A percentile compares a stretch with the other conserved stretches of the same genome.
phyloP scores from a whole-genome alignment of 805 yeast genomes.

The Metschnikowia matae region DNA sequence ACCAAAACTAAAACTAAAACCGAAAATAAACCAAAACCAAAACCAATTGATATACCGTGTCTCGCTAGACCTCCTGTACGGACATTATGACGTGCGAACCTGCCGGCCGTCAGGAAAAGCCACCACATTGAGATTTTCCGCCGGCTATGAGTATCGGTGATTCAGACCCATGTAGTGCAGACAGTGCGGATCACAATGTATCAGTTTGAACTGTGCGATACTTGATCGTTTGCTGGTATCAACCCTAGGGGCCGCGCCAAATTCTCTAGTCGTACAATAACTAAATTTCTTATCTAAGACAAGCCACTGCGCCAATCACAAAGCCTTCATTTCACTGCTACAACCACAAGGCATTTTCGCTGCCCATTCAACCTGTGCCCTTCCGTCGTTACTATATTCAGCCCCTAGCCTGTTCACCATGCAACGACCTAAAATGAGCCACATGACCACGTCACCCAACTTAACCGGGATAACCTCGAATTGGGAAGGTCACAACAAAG shows the following conservation, averaged over 20 bases:
- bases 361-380: background rate
- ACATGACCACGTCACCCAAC: constrained; percentile 15
- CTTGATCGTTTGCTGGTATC: background rate
- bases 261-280: constrained; percentile 1
- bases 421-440: constrained; percentile 11
- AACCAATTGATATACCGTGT: background rate
- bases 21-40: no score
- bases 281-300: background rate
- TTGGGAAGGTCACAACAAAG: background rate
- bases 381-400: background rate
- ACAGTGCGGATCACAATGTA: background rate
- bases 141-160: background rate
- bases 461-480: constrained; percentile 7
- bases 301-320: background rate
- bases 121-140: background rate
- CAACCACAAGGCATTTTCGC: background rate
- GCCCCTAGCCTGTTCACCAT: background rate
- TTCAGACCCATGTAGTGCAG: background rate
- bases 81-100: background rate
- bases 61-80: background rate
- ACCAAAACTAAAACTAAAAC: no score
- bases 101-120: background rate
- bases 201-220: background rate
- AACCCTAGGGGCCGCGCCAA: constrained; percentile 2
- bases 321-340: background rate